phyloP scores from a whole-genome alignment of 2,329 filamentous ascomycete species.

The Myriosclerotinia curreyana region DNA sequence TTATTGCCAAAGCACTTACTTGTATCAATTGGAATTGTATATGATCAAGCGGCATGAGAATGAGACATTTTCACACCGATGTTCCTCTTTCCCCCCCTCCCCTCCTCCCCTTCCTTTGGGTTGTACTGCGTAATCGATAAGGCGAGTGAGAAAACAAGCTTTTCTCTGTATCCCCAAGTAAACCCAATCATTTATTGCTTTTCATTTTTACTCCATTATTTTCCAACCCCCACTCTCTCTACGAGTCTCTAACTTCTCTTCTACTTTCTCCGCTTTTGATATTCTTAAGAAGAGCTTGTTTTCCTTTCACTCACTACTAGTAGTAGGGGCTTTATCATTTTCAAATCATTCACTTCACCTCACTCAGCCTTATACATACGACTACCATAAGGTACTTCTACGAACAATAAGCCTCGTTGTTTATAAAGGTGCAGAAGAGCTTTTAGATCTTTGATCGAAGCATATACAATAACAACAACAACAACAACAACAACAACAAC shows the following conservation, averaged over 20 bases:
- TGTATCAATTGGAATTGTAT: too few relatives aligned
- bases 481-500: not conserved
- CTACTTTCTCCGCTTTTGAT: conserved; percentile 6
- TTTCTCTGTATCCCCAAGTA: not conserved
- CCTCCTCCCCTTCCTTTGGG: not conserved
- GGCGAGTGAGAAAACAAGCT: conserved; percentile 13
- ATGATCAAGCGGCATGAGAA: not conserved
- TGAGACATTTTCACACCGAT: conserved; percentile 3
- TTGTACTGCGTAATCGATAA: conserved; percentile 15
- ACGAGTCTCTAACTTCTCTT: too few relatives aligned
- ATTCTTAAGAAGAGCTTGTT: conserved; percentile 2
- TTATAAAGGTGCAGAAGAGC: not conserved
- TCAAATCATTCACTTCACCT: conserved; percentile 12
- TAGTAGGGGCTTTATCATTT: not conserved
- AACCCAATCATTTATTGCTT: too few relatives aligned
- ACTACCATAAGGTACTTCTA: too few relatives aligned
- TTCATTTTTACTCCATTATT: too few relatives aligned
- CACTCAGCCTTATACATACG: conserved; percentile 10
- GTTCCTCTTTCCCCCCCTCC: too few relatives aligned
- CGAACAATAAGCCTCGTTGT: too few relatives aligned
- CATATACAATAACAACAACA: not conserved
- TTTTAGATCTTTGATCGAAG: not conserved
- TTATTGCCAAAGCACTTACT: too few relatives aligned
- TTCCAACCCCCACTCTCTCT: not conserved
- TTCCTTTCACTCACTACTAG: not conserved